Evolutionary conservation across 2,329 filamentous ascomycete species (phyloP).

Genomic region (Trichoderma sp.): DNA sequence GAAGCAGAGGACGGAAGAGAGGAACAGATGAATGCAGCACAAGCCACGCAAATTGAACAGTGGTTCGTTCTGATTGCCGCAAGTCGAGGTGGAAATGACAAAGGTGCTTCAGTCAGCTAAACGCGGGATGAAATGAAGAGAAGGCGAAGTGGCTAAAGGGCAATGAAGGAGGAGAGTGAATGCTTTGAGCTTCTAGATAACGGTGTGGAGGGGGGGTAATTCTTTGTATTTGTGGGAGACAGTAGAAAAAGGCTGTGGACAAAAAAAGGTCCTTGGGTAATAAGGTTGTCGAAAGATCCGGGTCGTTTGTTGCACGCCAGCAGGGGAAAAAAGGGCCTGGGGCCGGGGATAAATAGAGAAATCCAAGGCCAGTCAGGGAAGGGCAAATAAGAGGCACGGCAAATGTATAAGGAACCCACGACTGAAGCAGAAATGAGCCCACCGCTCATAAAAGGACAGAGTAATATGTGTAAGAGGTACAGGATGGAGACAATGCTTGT

Average conservation of each 20-base stretch:
- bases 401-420: neutral
- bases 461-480: neutral
- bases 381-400: neutral
- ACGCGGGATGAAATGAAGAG: neutral
- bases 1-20: neutral
- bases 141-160: neutral
- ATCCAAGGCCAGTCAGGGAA: neutral
- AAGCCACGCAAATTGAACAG: neutral
- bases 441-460: neutral
- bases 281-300: neutral
- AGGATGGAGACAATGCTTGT: neutral
- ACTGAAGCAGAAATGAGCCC: constrained; percentile 8
- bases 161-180: neutral
- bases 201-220: neutral
- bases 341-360: constrained; percentile 14
- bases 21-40: neutral
- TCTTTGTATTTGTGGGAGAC: neutral
- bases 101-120: neutral
- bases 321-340: neutral
- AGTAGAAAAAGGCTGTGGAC: neutral
- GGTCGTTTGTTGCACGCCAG: neutral
- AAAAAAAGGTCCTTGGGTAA: neutral
- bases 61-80: neutral
- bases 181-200: neutral
- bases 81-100: neutral